phyloP scores from a whole-genome alignment of 2,329 filamentous ascomycete species.

The Fusarium sacchari region DNA sequence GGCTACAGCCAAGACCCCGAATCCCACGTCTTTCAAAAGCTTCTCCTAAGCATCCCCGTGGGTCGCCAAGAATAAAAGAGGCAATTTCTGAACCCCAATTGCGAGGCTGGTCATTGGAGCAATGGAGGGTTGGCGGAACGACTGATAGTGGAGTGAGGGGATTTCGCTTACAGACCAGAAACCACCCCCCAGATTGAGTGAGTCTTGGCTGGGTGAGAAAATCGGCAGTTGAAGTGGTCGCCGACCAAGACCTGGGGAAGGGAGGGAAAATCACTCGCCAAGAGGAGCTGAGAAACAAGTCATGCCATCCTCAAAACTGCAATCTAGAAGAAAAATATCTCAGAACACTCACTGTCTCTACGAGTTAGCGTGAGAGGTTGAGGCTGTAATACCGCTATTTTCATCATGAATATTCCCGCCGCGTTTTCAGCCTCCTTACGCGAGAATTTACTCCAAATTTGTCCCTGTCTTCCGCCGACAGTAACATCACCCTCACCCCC shows the following conservation, averaged over 20 bases:
- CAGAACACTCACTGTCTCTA: neutral
- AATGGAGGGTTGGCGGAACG: neutral
- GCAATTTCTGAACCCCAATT: conserved; percentile 8
- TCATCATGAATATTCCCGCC: neutral
- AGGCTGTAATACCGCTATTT: accelerated
- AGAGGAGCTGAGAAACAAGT: neutral
- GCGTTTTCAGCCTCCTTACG: neutral
- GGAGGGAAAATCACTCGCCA: conserved; percentile 12
- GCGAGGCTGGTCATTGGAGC: neutral
- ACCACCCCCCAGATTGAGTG: neutral
- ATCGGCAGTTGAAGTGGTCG: conserved; percentile 14
- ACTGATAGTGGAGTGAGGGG: neutral
- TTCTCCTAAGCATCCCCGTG: neutral
- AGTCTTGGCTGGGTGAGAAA: neutral
- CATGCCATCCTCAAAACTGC: neutral
- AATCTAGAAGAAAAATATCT: neutral
- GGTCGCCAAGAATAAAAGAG: conserved; percentile 3
- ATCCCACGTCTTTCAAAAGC: neutral
- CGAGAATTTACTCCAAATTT: conserved; percentile 4
- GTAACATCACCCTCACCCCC: neutral
- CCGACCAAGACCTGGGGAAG: neutral
- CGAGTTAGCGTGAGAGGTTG: neutral
- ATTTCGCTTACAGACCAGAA: neutral
- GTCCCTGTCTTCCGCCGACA: neutral
- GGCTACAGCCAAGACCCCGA: conserved; percentile 1